Base-by-base conservation (phyloP, 108 stramenopile genomes). In the Epipyxis sp. region DNA sequence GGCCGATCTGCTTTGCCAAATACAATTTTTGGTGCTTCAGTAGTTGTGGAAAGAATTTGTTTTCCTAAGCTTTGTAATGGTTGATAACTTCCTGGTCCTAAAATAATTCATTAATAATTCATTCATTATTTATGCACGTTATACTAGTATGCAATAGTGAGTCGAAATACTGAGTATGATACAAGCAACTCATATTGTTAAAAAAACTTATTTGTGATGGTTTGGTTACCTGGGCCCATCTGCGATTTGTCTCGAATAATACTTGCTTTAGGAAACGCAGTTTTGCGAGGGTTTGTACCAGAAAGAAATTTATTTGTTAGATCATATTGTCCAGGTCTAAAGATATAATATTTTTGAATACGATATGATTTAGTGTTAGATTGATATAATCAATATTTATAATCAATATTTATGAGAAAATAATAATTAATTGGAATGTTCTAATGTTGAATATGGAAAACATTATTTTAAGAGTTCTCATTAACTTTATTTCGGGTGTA, bases 251-350 rank as follows among this genome's bases (percentile, higher is more conserved):
- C 71, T 35, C 46, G 46, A 10, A 25, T 3, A 6, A 6, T 37
- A 54, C 16, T 46, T 29, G 46, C 50, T 74, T 74, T 74, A 39
- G 71, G 71, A 74, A 74, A 74, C 3, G 46, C 50, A n/a, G 44
- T 43, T 57, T 74, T 74, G 3, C 46, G 71, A 29, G 44, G 46
- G 43, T 74, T 25, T 39, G 6, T 39, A 74, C 71, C 71, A 3
- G 71, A 10, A 27, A 34, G 50, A 42, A 74, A 74, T 42, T 74
- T 74, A 6, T 32, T 32, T 27, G 6, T 57, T 32, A 74, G 27
- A 34, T 74, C 50, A 37, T 74, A 74, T 74, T 74, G 71, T 42
- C 71, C 71, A 74, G 71, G 71, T 35, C 61, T 65, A 65, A 65
- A 37, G 34, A 37, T 32, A 65, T 13, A 16, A 65, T 6, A 65